Evolutionary conservation across 805 yeast species (phyloP), one percentile per base, ranked within the genome.

Genomic region (Candida ipomoeae): DNA sequence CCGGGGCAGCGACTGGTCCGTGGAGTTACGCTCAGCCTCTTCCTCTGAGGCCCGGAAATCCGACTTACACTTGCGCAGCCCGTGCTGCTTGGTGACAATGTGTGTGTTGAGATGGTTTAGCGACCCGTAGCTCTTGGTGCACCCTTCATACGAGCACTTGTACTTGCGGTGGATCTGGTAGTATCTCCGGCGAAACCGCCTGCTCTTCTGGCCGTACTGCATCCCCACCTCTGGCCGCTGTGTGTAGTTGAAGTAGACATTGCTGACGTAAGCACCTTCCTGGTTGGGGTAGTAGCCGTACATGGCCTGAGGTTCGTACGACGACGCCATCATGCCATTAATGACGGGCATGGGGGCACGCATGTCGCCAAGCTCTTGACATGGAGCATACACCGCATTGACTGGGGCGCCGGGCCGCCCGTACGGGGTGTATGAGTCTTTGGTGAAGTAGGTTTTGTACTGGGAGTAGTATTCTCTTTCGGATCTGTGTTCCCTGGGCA

Each of bases 71-170:
- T 71, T 71, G 35, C 77, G 59, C 46, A 63, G 69, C n/a, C 77
- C 77, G 53, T 73, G 77, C 42, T 70, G 73, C 52, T 73, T 72
- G 53, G 76, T 71, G 29, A 73, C 76, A 5, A 73, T 72, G 56
- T 73, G 77, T 11, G 77, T 73, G 56, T 73, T 73, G 46, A 73
- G 57, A 57, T 73, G 77, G 57, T 73, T 73, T 46, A 73, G 61
- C 43, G 71, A 66, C 0, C 77, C 77, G 55, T 73, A 73, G 52
- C 74, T 68, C 55, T 73, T 73, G 47, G 66, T 57, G 55, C 77
- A 73, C 0, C 74, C 75, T 10, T 71, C 68, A 46, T 48, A 67
- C 32, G 67, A 55, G 51, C 77, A 73, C 44, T 53, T 61, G 55
- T 67, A 70, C 57, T 67, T 68, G 42, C 60, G 53, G 50, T 48